Conservation (phyloP, 148 eudicot species). For the Diospyros lotus region DNA sequence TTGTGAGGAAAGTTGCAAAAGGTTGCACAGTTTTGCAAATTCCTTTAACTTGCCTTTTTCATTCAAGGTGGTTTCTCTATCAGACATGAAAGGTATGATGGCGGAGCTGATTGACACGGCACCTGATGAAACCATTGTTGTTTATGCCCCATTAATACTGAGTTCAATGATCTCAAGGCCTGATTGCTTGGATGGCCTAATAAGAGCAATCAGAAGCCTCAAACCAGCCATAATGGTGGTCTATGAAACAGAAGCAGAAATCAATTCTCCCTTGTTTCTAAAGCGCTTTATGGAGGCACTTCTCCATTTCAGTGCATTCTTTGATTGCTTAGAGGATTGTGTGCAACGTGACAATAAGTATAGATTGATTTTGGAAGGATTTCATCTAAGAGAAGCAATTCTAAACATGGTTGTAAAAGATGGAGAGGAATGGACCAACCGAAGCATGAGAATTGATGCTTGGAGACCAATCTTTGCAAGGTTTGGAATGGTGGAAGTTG, state of each 20-base stretch:
- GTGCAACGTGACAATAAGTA: conserved; percentile 3
- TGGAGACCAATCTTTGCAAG: conserved; percentile 21
- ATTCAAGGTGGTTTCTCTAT: conserved; percentile 18
- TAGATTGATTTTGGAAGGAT: conserved; percentile 4
- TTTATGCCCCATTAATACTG: conserved; percentile 11
- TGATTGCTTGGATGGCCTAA: conserved; percentile 14
- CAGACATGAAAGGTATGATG: conserved; percentile 19
- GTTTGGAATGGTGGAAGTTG: conserved; percentile 21
- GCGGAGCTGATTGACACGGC: conserved; percentile 15
- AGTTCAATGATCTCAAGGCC: conserved; percentile 17
- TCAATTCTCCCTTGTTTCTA: conserved; percentile 29
- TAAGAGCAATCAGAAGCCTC: conserved; percentile 19
- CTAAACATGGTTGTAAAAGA: conserved; percentile 14
- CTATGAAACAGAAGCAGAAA: conserved; percentile 28
- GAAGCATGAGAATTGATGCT: conserved; percentile 2
- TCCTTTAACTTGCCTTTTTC: conserved; percentile 24
- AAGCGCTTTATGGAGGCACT: conserved; percentile 36
- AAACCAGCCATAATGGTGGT: conserved; percentile 27
- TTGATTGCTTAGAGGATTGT: conserved; percentile 31
- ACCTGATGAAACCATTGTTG: conserved; percentile 16
- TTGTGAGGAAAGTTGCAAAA: conserved; percentile 18
- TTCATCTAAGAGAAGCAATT: neutral
- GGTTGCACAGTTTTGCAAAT: conserved; percentile 24
- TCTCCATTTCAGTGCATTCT: conserved; percentile 24
- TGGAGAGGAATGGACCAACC: conserved; percentile 18